These are phyloP conservation scores for Epichloe brachyelytri DNA, from an alignment of 2,329 filamentous ascomycete genomes.

Conservation along the genomic window DNA sequence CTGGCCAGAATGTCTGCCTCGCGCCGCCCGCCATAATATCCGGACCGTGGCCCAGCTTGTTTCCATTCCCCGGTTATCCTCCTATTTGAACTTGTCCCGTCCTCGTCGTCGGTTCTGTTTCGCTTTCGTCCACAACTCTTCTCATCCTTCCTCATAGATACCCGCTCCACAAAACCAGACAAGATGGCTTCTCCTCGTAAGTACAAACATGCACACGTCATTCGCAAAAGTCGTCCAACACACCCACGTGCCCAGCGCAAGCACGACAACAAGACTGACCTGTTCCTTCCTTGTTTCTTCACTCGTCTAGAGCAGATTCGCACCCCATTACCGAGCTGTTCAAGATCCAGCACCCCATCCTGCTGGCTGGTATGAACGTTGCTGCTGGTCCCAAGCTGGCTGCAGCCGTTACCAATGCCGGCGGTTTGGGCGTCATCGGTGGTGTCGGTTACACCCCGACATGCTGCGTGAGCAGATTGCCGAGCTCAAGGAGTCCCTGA, in stretches of 20 bases:
- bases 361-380: conserved; percentile 98
- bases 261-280: not conserved
- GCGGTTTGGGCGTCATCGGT: conserved; percentile 90
- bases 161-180: not conserved
- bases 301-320: conserved; percentile 45
- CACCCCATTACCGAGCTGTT: conserved; percentile 89
- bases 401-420: conserved; percentile 92
- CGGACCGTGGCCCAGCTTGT: too few species aligned
- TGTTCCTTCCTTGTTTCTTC: not conserved
- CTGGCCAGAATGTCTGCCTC: not conserved
- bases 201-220: conserved; percentile 2
- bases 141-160: not conserved
- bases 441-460: conserved; percentile 89
- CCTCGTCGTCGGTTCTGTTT: not conserved
- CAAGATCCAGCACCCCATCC: conserved; percentile 91
- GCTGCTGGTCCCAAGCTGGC: conserved; percentile 93
- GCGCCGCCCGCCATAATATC: not conserved
- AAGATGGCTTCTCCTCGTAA: conserved; percentile 10
- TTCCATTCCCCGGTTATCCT: not conserved
- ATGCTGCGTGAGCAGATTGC: conserved; percentile 93
- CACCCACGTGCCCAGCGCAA: too few species aligned
- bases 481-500: conserved; percentile 79
- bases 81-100: not conserved
- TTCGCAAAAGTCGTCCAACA: not conserved
- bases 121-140: not conserved